Evolutionary conservation across 257 asterid species (phyloP).

Genomic region (Lantana camara): DNA sequence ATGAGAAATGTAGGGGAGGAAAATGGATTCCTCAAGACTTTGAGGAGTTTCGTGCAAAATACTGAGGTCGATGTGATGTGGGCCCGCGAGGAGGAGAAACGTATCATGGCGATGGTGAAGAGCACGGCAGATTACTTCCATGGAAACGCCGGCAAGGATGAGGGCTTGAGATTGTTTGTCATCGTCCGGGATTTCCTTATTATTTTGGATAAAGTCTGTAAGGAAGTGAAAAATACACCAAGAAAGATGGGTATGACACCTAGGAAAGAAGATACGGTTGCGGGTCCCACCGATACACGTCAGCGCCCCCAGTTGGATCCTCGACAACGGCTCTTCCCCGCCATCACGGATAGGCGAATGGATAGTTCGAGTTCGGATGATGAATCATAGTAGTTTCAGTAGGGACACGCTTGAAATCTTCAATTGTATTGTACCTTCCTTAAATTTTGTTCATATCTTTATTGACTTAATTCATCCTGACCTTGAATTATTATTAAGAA

Average conservation of each 20-base stretch:
- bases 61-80: slow-evolving; percentile 66
- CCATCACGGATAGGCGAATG: slow-evolving; percentile 64
- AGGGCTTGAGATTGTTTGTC: slow-evolving; percentile 77
- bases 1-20: slow-evolving; percentile 52
- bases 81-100: slow-evolving; percentile 80
- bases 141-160: slow-evolving; percentile 80
- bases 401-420: too few relatives aligned
- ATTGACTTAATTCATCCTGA: neutral
- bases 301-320: slow-evolving; percentile 39
- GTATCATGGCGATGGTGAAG: slow-evolving; percentile 81
- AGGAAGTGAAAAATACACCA: slow-evolving; percentile 59
- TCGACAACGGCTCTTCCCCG: slow-evolving; percentile 66
- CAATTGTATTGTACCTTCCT: slow-evolving; percentile 6
- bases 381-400: slow-evolving; percentile 36
- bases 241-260: slow-evolving; percentile 35
- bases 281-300: slow-evolving; percentile 34
- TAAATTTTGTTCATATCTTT: slow-evolving; percentile 16
- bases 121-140: slow-evolving; percentile 87
- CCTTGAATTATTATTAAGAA: slow-evolving; percentile 1
- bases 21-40: slow-evolving; percentile 59
- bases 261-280: slow-evolving; percentile 37
- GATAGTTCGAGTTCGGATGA: slow-evolving; percentile 75
- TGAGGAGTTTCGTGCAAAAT: slow-evolving; percentile 61
- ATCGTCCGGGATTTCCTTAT: slow-evolving; percentile 77
- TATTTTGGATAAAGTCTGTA: slow-evolving; percentile 76